Percentiles rank a stretch among this genome's conserved stretches.
Evolutionary conservation across 108 stramenopile genomes (phyloP).

Genomic region (Cyclostephanos invisitatus): DNA sequence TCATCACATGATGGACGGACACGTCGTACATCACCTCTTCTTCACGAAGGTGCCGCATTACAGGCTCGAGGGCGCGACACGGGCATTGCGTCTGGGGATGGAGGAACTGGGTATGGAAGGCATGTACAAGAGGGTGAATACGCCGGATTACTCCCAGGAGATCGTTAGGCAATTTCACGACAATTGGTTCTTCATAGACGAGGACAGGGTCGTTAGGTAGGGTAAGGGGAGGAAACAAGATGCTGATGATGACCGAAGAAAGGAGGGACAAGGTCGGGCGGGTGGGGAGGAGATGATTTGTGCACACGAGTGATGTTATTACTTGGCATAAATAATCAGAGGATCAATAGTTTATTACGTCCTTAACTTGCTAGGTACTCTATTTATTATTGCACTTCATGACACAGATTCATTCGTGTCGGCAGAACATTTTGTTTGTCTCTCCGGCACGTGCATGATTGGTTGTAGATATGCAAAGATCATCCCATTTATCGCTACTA

Average conservation of each 20-base stretch:
- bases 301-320: not conserved
- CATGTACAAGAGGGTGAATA: constrained; percentile 58
- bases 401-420: too few relatives aligned
- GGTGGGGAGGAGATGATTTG: not conserved
- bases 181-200: constrained; percentile 78
- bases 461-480: too few relatives aligned
- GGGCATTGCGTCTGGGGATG: constrained; percentile 46
- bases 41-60: constrained; percentile 91
- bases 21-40: constrained; percentile 93
- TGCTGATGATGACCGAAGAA: not conserved
- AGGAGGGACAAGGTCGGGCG: not conserved
- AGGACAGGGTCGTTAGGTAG: constrained; percentile 62
- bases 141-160: constrained; percentile 63
- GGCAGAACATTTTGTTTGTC: too few relatives aligned
- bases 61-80: constrained; percentile 65
- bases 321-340: too few relatives aligned
- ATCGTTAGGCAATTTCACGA: constrained; percentile 70
- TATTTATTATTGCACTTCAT: too few relatives aligned
- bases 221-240: too few relatives aligned
- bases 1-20: constrained; percentile 95
- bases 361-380: too few relatives aligned
- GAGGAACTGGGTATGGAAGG: constrained; percentile 45
- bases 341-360: too few relatives aligned
- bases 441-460: too few relatives aligned
- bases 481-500: too few relatives aligned